phyloP scores from a whole-genome alignment of 345 rosid genomes.

The Carallia brachiata region DNA sequence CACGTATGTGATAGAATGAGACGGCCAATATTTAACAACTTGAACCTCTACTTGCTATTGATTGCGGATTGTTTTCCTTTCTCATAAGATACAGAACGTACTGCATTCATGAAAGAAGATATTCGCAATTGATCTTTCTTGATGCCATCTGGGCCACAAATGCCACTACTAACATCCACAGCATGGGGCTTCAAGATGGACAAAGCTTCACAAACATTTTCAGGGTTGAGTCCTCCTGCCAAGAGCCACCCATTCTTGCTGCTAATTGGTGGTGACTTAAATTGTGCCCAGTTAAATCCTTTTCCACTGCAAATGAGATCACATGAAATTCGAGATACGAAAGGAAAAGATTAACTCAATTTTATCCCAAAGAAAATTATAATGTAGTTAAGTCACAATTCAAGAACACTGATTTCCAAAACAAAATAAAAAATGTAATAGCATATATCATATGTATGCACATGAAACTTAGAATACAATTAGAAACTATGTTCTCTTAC shows the following conservation, averaged over 20 bases:
- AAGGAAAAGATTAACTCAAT: neutral
- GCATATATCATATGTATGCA: too few relatives aligned
- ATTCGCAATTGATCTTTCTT: slow-evolving; percentile 57
- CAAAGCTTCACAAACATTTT: slow-evolving; percentile 61
- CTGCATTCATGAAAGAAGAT: slow-evolving; percentile 56
- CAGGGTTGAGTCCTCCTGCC: slow-evolving; percentile 81
- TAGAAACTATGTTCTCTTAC: slow-evolving; percentile 25
- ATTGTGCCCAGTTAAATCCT: slow-evolving; percentile 72
- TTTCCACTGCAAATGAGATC: slow-evolving; percentile 55
- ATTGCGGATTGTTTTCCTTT: neutral
- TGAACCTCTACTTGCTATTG: too few relatives aligned
- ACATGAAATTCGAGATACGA: neutral
- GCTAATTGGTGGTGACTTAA: slow-evolving; percentile 57
- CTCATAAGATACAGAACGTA: slow-evolving; percentile 37
- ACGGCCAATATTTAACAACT: too few relatives aligned
- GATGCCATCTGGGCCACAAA: slow-evolving; percentile 68
- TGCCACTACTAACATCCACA: slow-evolving; percentile 86
- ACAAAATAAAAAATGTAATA: too few relatives aligned
- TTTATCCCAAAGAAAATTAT: neutral
- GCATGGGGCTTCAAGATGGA: slow-evolving; percentile 59
- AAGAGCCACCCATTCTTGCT: slow-evolving; percentile 87
- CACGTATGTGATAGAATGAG: too few relatives aligned
- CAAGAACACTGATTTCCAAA: neutral
- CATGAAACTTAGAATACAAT: neutral
- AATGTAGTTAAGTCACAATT: neutral